phyloP scores from a whole-genome alignment of 202 grass and related monocot species.

The Hordeum pubiflorum region DNA sequence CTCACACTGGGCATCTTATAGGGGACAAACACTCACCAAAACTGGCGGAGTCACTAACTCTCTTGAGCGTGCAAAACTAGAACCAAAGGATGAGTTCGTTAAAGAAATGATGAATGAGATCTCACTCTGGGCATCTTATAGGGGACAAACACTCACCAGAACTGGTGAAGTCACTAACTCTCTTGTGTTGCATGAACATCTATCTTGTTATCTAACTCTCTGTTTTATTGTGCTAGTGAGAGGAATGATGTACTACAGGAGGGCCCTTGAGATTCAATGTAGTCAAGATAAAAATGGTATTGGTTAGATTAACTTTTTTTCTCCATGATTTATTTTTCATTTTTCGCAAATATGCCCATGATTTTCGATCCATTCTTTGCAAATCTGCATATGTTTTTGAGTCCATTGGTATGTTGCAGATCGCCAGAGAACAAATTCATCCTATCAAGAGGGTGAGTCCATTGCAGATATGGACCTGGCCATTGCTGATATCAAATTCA shows the following conservation, averaged over 20 bases:
- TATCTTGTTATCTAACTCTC: slow-evolving; percentile 21
- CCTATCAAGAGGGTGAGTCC: slow-evolving; percentile 19
- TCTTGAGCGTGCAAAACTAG: slow-evolving; percentile 9
- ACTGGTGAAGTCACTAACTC: slow-evolving; percentile 48
- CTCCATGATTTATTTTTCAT: neutral
- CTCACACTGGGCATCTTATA: slow-evolving; percentile 70
- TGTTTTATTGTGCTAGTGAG: slow-evolving; percentile 55
- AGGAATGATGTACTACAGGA: slow-evolving; percentile 99
- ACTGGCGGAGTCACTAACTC: slow-evolving; percentile 45
- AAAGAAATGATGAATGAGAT: slow-evolving; percentile 4
- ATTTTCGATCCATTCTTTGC: neutral
- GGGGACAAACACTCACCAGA: slow-evolving; percentile 82
- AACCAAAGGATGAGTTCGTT: slow-evolving; percentile 14
- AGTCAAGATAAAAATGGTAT: slow-evolving; percentile 46
- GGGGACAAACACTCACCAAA: slow-evolving; percentile 74
- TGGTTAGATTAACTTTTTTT: slow-evolving; percentile 36
- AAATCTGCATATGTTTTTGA: neutral
- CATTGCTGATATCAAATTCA: slow-evolving; percentile 95
- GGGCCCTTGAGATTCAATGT: slow-evolving; percentile 70
- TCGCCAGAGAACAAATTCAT: slow-evolving; percentile 13
- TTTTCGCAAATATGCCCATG: neutral
- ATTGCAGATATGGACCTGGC: slow-evolving; percentile 13
- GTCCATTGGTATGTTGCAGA: slow-evolving; percentile 30
- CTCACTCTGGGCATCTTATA: slow-evolving; percentile 73
- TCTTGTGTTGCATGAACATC: neutral